Evolutionary conservation across 371 early-diverging fungal genomes (phyloP).

Genomic region (Conidiobolus incongruus): DNA sequence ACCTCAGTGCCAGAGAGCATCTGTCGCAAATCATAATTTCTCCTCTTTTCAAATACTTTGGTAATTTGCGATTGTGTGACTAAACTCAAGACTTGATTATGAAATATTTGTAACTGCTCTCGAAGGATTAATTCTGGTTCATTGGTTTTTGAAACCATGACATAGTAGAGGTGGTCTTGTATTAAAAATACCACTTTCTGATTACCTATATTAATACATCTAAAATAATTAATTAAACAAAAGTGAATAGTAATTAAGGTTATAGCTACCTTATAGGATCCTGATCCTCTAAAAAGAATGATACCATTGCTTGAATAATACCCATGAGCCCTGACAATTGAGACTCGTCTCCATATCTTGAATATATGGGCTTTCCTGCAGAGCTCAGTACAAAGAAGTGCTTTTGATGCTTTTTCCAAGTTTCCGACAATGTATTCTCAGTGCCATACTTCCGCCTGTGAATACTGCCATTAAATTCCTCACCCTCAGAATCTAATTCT

Average conservation of each 20-base stretch:
- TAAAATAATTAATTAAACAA: constrained; percentile 6
- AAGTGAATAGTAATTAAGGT: background rate
- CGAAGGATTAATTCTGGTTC: constrained; percentile 65
- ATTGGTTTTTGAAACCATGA: constrained; percentile 55
- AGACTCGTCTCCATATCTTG: constrained; percentile 74
- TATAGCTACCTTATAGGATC: constrained; percentile 41
- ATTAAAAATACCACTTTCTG: constrained; percentile 66
- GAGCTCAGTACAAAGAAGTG: constrained; percentile 65
- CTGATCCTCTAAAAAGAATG: constrained; percentile 59
- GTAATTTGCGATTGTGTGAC: constrained; percentile 62
- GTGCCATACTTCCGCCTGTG: background rate
- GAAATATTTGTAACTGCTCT: constrained; percentile 53
- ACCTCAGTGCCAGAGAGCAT: constrained; percentile 28
- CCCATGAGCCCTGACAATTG: constrained; percentile 75
- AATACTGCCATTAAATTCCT: background rate
- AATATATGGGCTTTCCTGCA: constrained; percentile 75
- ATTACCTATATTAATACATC: constrained; percentile 47
- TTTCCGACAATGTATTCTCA: background rate
- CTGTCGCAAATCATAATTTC: constrained; percentile 75
- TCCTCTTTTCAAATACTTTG: constrained; percentile 61
- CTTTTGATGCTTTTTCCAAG: constrained; percentile 7
- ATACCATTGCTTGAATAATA: constrained; percentile 73
- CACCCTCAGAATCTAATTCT: background rate
- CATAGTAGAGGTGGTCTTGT: constrained; percentile 60
- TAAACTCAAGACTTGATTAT: constrained; percentile 70